Evolutionary conservation across 805 yeast species (phyloP).

Genomic region (Wickerhamiella galacta): DNA sequence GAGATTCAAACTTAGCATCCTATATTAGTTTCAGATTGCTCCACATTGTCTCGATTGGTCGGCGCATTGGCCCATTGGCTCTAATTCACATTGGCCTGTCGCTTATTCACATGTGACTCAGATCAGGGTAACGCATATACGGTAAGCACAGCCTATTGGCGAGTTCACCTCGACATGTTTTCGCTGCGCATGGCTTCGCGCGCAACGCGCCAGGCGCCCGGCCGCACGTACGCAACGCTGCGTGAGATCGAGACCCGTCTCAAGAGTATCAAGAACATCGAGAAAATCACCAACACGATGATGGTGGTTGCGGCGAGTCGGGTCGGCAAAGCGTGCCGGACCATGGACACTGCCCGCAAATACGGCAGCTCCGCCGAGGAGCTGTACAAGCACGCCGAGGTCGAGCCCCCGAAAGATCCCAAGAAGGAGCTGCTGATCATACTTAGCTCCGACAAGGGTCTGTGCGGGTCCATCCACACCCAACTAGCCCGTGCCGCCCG

Average conservation of each 20-base stretch:
- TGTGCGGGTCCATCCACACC: slow-evolving; percentile 97
- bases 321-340: slow-evolving; percentile 86
- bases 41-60: too few species aligned
- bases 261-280: slow-evolving; percentile 96
- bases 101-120: too few species aligned
- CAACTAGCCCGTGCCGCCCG: slow-evolving; percentile 84
- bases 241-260: slow-evolving; percentile 97
- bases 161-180: slow-evolving; percentile 1
- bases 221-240: slow-evolving; percentile 73
- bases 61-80: too few species aligned
- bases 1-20: too few species aligned
- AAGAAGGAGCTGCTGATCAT: slow-evolving; percentile 69
- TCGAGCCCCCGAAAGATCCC: slow-evolving; percentile 35
- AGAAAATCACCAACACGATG: slow-evolving; percentile 99
- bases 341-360: slow-evolving; percentile 74
- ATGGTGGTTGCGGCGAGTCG: slow-evolving; percentile 98
- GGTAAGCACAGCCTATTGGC: neutral
- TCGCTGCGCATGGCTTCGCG: slow-evolving; percentile 1
- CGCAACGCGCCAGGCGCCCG: neutral
- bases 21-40: too few species aligned
- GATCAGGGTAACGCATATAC: neutral
- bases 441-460: slow-evolving; percentile 91
- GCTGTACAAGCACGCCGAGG: slow-evolving; percentile 69
- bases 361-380: slow-evolving; percentile 67
- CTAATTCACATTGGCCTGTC: too few species aligned